These are phyloP conservation scores for Cyclospora cayetanensis DNA, from an alignment of 169 alveolate species.

Conservation along the genomic window DNA sequence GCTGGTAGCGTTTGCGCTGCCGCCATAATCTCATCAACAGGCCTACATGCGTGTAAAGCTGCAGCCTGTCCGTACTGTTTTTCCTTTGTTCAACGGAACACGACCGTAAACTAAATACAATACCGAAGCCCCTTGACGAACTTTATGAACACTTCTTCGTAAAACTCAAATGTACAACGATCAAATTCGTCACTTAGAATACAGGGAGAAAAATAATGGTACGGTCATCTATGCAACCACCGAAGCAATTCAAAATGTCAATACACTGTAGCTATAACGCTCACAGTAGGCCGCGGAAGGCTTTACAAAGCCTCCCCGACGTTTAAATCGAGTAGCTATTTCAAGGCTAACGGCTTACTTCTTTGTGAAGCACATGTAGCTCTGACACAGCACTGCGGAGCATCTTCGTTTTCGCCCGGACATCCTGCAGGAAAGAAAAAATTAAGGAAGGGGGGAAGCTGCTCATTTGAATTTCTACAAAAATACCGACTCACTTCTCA, in stretches of 20 bases:
- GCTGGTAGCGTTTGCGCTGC: background rate
- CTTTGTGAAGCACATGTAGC: conserved; percentile 85
- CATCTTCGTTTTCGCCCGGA: conserved; percentile 88
- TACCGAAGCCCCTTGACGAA: background rate
- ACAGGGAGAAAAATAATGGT: too few relatives aligned
- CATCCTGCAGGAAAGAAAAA: conserved; percentile 75
- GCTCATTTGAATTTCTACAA: background rate
- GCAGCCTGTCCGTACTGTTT: too few relatives aligned
- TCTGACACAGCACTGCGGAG: conserved; percentile 88
- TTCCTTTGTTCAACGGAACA: too few relatives aligned
- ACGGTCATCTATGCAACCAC: too few relatives aligned
- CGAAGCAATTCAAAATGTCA: too few relatives aligned
- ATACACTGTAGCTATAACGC: too few relatives aligned
- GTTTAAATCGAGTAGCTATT: too few relatives aligned
- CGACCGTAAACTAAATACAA: too few relatives aligned
- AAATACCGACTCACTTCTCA: background rate
- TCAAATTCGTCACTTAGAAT: background rate
- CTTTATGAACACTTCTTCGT: background rate
- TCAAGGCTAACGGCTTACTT: conserved; percentile 78
- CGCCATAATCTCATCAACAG: background rate
- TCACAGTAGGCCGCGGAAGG: too few relatives aligned
- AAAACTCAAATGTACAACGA: background rate
- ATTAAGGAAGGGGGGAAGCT: background rate
- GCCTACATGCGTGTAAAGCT: background rate
- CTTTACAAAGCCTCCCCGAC: too few relatives aligned